A percentile compares a stretch with the other conserved stretches of the same genome.
Conservation (phyloP, 2,329 filamentous ascomycete genomes). For the Nothophaeocryptopus gaeumannii region DNA sequence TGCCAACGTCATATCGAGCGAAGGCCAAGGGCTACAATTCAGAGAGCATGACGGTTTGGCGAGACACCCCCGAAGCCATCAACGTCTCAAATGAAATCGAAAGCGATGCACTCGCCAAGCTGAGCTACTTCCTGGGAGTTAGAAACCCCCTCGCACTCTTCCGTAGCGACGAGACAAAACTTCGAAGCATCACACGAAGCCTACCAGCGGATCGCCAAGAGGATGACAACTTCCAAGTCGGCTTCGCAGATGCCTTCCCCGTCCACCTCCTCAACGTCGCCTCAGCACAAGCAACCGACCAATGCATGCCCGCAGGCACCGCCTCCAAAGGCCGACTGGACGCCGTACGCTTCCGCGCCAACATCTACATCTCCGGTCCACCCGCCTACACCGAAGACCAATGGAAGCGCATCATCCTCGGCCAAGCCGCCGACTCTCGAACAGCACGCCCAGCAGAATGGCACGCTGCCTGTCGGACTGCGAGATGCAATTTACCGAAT, state of each 20-base stretch:
- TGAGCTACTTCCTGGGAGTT: constrained; percentile 65
- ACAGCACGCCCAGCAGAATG: constrained; percentile 36
- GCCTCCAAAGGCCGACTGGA: constrained; percentile 52
- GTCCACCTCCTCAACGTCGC: constrained; percentile 65
- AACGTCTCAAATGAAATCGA: constrained; percentile 47
- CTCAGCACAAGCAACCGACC: constrained; percentile 61
- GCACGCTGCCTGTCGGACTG: constrained; percentile 61
- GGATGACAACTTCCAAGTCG: constrained; percentile 62
- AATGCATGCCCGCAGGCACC: constrained; percentile 54
- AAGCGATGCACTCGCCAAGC: constrained; percentile 58
- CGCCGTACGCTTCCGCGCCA: constrained; percentile 65
- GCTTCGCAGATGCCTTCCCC: constrained; percentile 71
- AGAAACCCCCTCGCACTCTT: constrained; percentile 66
- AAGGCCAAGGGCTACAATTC: constrained; percentile 57
- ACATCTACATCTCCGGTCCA: constrained; percentile 66
- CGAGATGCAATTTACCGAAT: constrained; percentile 69
- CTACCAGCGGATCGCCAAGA: constrained; percentile 56
- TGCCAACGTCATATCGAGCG: constrained; percentile 58
- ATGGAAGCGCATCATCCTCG: constrained; percentile 62
- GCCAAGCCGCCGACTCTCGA: constrained; percentile 1
- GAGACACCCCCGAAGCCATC: constrained; percentile 51
- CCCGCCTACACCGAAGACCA: constrained; percentile 66
- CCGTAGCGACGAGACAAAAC: constrained; percentile 55
- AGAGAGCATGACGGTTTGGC: constrained; percentile 65
- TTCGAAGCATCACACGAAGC: constrained; percentile 59